Base-by-base conservation (phyloP, 2,329 filamentous ascomycete genomes). In the Dactylonectria estremocensis region DNA sequence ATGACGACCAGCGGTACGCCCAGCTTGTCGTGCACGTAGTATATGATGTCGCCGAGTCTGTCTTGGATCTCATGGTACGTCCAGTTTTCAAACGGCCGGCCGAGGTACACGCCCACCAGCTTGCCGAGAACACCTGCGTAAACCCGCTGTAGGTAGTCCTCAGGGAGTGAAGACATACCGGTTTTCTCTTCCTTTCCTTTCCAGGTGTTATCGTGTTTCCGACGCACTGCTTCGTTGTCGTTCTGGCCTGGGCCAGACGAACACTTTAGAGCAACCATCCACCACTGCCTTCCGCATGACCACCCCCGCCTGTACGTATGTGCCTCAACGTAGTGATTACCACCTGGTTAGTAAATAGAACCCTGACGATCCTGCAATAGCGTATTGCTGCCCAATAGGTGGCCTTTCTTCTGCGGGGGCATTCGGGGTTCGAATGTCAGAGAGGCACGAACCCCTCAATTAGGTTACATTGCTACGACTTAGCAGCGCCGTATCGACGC, bases 101-200 rank as follows among this genome's bases (percentile, higher is more conserved):
- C 61, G n/a, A 64, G 54, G 24, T 64, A 64, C 8, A 64, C 61
- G 46, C 61, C 61, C n/a, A 64, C 46, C 37, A 64, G 46, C 61
- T 64, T 64, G 49, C 61, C 61, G 18, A 64, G 61, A 31, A 64
- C 61, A 24, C 61, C 61, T 8, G 61, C 61, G n/a, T 64, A 64
- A 48, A 59, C 61, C 46, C 61, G 61, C 13, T 55, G 54, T 24
- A 64, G 46, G 48, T 64, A 64, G 18, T 64, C 61, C 53, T 59
- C 48, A 22, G 61, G 61, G 18, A 59, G 61, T 24, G 37, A n/a
- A 18, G 60, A 50, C 61, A 55, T 57, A 13, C 49, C 52, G 53
- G 43, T 37, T 5, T 40, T 10, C 7, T 4, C 7, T 7, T 28
- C 24, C 7, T 28, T 28, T 7, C 24, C 7, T 28, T 40, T 31